These are phyloP conservation scores for Paralagenidium karlingii DNA, from an alignment of 352 stramenopile species.

Conservation along the genomic window DNA sequence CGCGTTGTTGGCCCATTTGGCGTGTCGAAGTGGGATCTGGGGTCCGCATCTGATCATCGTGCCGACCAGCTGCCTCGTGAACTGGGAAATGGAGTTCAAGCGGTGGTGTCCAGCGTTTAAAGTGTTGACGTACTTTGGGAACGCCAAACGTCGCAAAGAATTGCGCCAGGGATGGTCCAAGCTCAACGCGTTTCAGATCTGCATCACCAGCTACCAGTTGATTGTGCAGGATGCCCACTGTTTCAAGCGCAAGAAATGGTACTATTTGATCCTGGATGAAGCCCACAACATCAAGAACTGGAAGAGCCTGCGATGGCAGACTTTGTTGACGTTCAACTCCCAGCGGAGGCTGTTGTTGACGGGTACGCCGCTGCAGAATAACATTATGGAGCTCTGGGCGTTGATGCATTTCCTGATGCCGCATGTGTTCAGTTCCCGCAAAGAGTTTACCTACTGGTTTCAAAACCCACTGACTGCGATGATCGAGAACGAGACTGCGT, in stretches of 20 bases:
- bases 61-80: conserved; percentile 96
- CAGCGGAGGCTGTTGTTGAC: conserved; percentile 88
- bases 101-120: conserved; percentile 95
- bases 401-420: conserved; percentile 99
- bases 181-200: conserved; percentile 93
- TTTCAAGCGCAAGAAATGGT: conserved; percentile 99
- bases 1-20: conserved; percentile 92
- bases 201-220: conserved; percentile 98
- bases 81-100: conserved; percentile 99
- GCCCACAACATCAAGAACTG: conserved; percentile 99
- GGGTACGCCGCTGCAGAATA: conserved; percentile 97
- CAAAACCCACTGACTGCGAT: conserved; percentile 89
- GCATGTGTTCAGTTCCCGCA: conserved; percentile 87
- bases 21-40: conserved; percentile 86
- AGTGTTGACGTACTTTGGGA: conserved; percentile 98
- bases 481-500: conserved; percentile 34
- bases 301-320: conserved; percentile 97
- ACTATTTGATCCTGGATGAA: conserved; percentile 98
- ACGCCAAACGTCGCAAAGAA: conserved; percentile 89
- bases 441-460: conserved; percentile 98
- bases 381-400: conserved; percentile 96
- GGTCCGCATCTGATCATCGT: conserved; percentile 98
- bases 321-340: conserved; percentile 95
- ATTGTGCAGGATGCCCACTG: conserved; percentile 95
- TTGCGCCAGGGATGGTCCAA: conserved; percentile 92